Evolutionary conservation across 352 stramenopile genomes (phyloP).

Genomic region (Globisporangium solare): DNA sequence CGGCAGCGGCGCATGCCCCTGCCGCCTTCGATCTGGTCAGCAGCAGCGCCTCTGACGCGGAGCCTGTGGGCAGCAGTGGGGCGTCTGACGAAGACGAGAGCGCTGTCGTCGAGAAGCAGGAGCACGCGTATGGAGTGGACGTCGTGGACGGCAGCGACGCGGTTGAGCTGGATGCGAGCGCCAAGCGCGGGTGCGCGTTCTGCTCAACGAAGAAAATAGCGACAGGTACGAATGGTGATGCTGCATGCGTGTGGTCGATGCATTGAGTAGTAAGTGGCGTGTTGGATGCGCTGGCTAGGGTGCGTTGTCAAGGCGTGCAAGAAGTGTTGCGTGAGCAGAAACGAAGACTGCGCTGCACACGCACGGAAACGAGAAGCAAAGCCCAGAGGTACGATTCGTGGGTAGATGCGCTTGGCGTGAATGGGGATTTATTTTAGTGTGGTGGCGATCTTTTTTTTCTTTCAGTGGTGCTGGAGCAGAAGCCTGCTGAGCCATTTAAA

Average conservation of each 20-base stretch:
- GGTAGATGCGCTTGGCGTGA: background rate
- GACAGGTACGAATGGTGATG: constrained; percentile 5
- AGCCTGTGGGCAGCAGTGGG: background rate
- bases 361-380: constrained; percentile 25
- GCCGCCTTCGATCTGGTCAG: background rate
- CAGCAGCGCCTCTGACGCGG: background rate
- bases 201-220: constrained; percentile 41
- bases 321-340: constrained; percentile 56
- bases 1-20: background rate
- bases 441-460: background rate
- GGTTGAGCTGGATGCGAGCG: constrained; percentile 4
- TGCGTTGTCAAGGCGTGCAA: constrained; percentile 62
- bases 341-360: constrained; percentile 33
- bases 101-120: background rate
- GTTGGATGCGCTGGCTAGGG: constrained; percentile 5
- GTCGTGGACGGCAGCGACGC: constrained; percentile 16
- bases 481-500: constrained; percentile 6
- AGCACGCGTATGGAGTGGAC: constrained; percentile 1
- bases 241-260: background rate
- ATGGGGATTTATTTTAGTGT: background rate
- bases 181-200: constrained; percentile 27
- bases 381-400: constrained; percentile 16
- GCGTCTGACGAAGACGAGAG: background rate
- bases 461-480: constrained; percentile 10
- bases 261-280: background rate